Percentiles rank a stretch among this genome's conserved stretches.
These are phyloP conservation scores for Tuber indicum DNA, from an alignment of 495 filamentous ascomycete genomes.

Conservation along the genomic window DNA sequence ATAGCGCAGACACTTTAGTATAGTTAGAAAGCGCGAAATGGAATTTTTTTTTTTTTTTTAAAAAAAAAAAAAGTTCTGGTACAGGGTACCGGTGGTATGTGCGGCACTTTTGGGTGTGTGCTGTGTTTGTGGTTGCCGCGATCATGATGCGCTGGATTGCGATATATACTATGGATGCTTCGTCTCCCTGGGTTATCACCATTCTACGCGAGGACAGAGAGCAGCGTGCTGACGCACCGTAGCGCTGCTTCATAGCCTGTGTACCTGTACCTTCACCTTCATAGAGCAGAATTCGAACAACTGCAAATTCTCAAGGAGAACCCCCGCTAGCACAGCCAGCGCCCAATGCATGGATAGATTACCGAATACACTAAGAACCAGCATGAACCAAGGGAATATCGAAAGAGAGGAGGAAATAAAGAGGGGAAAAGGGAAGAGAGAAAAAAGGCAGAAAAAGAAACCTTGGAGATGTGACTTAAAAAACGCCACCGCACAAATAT, in stretches of 20 bases:
- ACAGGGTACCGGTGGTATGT: no score
- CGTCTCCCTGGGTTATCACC: not conserved
- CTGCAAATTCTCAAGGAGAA: not conserved
- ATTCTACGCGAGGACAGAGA: not conserved
- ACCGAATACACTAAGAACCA: not conserved
- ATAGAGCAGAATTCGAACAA: not conserved
- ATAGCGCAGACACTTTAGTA: no score
- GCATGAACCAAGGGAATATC: not conserved
- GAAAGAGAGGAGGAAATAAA: not conserved
- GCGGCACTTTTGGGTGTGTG: not conserved
- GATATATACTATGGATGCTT: not conserved
- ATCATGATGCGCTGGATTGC: not conserved
- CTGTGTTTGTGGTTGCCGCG: not conserved
- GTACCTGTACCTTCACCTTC: not conserved
- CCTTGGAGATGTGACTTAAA: not conserved
- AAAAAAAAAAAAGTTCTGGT: no score
- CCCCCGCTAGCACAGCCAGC: not conserved
- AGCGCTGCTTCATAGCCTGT: not conserved
- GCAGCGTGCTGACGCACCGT: not conserved
- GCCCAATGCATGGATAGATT: not conserved
- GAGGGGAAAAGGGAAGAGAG: not conserved
- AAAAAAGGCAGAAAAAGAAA: not conserved
- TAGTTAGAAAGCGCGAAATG: no score
- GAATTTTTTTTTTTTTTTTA: no score
- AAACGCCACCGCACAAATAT: not conserved